Conservation (phyloP, 2,329 filamentous ascomycete species). For the Stagonosporopsis chrysanthemi region DNA sequence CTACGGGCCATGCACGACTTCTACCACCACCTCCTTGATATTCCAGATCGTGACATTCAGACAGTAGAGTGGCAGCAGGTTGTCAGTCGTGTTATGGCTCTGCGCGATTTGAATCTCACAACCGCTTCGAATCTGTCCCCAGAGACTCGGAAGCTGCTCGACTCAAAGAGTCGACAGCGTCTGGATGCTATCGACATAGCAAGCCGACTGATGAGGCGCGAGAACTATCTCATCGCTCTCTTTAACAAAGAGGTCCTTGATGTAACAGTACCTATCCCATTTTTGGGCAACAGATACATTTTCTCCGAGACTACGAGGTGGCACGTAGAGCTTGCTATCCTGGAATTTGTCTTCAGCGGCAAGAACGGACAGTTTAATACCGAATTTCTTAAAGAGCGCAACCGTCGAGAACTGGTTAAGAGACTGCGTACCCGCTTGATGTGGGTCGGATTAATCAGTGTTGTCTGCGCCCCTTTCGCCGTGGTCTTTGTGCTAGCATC, state of each 20-base stretch:
- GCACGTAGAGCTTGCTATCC: slow-evolving; percentile 88
- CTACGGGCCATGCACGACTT: slow-evolving; percentile 84
- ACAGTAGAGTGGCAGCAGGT: slow-evolving; percentile 94
- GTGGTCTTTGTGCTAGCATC: slow-evolving; percentile 86
- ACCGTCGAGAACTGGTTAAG: slow-evolving; percentile 78
- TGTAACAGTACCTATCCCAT: slow-evolving; percentile 83
- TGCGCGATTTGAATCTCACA: slow-evolving; percentile 86
- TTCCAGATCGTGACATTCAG: slow-evolving; percentile 87
- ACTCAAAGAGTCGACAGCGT: slow-evolving; percentile 88
- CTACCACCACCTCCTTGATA: slow-evolving; percentile 80
- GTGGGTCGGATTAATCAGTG: slow-evolving; percentile 84
- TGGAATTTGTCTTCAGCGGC: slow-evolving; percentile 91
- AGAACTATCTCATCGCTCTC: slow-evolving; percentile 95
- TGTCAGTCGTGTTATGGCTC: slow-evolving; percentile 81
- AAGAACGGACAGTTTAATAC: slow-evolving; percentile 83
- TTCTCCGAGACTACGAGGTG: slow-evolving; percentile 91
- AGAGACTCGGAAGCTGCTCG: slow-evolving; percentile 68
- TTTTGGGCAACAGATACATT: slow-evolving; percentile 78
- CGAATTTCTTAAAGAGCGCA: slow-evolving; percentile 83
- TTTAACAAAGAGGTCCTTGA: slow-evolving; percentile 97
- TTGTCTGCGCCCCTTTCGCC: slow-evolving; percentile 85
- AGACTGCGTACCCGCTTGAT: slow-evolving; percentile 79
- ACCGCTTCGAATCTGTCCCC: slow-evolving; percentile 72
- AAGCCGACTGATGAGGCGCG: slow-evolving; percentile 93
- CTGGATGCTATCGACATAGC: slow-evolving; percentile 97